A percentile compares a stretch with the other conserved stretches of the same genome.
phyloP scores from a whole-genome alignment of 495 filamentous ascomycete species.

The Penicillium taxi region DNA sequence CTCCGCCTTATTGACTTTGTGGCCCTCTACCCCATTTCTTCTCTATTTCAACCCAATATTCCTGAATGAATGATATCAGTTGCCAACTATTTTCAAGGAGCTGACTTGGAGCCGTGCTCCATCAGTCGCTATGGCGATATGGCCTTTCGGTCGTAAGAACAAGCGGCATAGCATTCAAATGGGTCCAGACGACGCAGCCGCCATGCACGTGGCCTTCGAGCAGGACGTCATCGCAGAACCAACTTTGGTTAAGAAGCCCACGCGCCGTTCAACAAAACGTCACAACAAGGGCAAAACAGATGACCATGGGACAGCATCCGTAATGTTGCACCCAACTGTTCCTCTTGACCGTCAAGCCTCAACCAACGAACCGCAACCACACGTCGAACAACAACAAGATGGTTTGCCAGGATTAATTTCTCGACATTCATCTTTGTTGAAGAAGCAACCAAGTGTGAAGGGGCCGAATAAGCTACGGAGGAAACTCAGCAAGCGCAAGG shows the following conservation, averaged over 20 bases:
- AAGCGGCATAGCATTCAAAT: constrained; percentile 43
- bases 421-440: constrained; percentile 57
- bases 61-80: constrained; percentile 54
- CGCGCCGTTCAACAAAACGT: constrained; percentile 35
- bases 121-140: constrained; percentile 56
- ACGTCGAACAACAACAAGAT: too few species aligned
- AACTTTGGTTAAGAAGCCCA: constrained; percentile 32
- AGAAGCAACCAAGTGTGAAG: constrained; percentile 50
- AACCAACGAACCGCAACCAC: too few species aligned
- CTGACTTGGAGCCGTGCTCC: constrained; percentile 9
- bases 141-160: constrained; percentile 67
- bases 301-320: too few species aligned
- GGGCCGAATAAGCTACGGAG: constrained; percentile 49
- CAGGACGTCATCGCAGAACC: constrained; percentile 22
- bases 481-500: constrained; percentile 71
- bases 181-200: constrained; percentile 28
- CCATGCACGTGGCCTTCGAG: constrained; percentile 19
- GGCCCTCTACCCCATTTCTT: constrained; percentile 3
- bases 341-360: too few species aligned
- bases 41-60: constrained; percentile 15
- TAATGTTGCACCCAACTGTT: too few species aligned
- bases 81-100: too few species aligned
- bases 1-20: not conserved
- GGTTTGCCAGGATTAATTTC: too few species aligned
- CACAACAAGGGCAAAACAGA: too few species aligned